Evolutionary conservation across 1,139 yeast species (phyloP).

Genomic region (Blastobotrys apis): DNA sequence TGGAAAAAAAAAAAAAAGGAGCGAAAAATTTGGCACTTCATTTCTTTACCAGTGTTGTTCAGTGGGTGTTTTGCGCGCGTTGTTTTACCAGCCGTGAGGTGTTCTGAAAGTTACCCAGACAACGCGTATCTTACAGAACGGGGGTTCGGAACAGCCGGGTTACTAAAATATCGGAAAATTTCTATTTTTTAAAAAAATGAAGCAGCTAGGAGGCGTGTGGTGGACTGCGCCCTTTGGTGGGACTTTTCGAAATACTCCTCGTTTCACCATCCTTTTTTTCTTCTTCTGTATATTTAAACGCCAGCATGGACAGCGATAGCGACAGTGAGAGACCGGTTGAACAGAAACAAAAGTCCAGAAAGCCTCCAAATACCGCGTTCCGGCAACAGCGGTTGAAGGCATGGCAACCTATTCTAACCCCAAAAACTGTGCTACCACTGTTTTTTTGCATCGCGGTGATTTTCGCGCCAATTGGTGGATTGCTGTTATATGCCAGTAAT

Average conservation of each 20-base stretch:
- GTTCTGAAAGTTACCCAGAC: too few species aligned
- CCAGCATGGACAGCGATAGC: slow-evolving; percentile 37
- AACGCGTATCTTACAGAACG: too few species aligned
- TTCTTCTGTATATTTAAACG: too few species aligned
- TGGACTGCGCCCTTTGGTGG: too few species aligned
- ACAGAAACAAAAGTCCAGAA: slow-evolving; percentile 34
- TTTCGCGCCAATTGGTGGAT: slow-evolving; percentile 89
- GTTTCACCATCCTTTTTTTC: too few species aligned
- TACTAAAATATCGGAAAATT: too few species aligned
- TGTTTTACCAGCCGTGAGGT: too few species aligned
- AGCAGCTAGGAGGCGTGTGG: too few species aligned
- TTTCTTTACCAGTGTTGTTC: not conserved
- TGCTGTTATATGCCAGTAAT: slow-evolving; percentile 76
- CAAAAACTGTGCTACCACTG: slow-evolving; percentile 80
- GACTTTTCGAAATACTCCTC: too few species aligned
- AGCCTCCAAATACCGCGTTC: slow-evolving; percentile 44
- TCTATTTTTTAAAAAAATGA: too few species aligned
- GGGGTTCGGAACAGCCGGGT: too few species aligned
- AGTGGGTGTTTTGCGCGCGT: too few species aligned
- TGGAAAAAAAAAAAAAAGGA: slow-evolving; percentile 1
- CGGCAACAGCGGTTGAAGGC: slow-evolving; percentile 46
- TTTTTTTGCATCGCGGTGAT: slow-evolving; percentile 72
- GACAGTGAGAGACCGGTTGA: slow-evolving; percentile 31
- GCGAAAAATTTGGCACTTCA: not conserved
- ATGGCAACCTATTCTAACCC: slow-evolving; percentile 80